Evolutionary conservation across 805 yeast genomes (phyloP).

Genomic region (Metschnikowia amazonensis): DNA sequence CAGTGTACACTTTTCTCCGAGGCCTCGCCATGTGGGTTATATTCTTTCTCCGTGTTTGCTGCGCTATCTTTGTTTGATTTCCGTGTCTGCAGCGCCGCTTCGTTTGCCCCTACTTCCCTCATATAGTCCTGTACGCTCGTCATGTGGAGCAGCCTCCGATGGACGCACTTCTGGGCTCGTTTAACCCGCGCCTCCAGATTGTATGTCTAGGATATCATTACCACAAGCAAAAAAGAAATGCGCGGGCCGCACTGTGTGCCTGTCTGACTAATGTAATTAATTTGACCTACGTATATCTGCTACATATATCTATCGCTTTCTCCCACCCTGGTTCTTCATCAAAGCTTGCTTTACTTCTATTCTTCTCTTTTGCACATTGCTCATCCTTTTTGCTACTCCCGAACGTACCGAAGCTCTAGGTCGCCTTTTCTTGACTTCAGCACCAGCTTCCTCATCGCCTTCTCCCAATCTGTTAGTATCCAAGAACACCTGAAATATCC

Average conservation of each 20-base stretch:
- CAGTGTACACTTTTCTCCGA: background rate
- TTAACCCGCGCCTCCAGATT: background rate
- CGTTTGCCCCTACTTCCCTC: background rate
- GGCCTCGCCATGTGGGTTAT: background rate
- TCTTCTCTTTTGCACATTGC: background rate
- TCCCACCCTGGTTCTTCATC: background rate
- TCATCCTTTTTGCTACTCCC: background rate
- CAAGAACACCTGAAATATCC: background rate
- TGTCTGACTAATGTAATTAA: slow-evolving; percentile 1
- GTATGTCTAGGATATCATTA: background rate
- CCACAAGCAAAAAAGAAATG: slow-evolving; percentile 4
- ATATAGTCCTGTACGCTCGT: background rate
- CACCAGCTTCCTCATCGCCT: background rate
- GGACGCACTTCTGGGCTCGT: background rate
- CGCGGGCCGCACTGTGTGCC: slow-evolving; percentile 2
- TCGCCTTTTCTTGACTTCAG: background rate
- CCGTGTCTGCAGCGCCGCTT: background rate
- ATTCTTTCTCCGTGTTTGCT: background rate
- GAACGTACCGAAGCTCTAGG: too few relatives aligned
- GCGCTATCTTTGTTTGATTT: background rate
- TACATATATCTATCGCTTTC: too few relatives aligned
- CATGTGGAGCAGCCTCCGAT: background rate
- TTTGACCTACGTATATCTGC: background rate
- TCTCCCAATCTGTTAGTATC: background rate
- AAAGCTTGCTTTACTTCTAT: too few relatives aligned